Conservation (phyloP, 202 grass and related monocot species). For the Carex sylvatica region DNA sequence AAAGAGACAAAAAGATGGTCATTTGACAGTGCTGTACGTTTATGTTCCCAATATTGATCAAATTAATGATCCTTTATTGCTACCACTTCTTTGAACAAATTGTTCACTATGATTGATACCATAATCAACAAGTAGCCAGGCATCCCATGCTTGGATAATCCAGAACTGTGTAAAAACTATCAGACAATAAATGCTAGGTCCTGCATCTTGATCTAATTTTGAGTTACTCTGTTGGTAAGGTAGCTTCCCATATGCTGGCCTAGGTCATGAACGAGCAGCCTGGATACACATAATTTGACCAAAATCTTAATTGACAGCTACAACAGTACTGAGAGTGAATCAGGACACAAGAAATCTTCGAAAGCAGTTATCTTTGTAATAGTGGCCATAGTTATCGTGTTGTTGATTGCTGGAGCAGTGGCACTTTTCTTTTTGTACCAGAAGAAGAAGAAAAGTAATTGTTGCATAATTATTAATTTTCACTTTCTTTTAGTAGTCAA, state of each 20-base stretch:
- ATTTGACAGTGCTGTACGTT: constrained; percentile 26
- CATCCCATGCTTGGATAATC: background rate
- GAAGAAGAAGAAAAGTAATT: background rate
- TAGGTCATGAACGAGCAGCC: no score
- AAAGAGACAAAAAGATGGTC: constrained; percentile 14
- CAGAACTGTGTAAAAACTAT: background rate
- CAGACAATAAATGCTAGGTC: background rate
- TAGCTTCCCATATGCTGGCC: background rate
- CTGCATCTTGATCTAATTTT: background rate
- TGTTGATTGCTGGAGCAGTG: background rate
- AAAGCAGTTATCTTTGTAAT: background rate
- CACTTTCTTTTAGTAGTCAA: no score
- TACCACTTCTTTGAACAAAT: background rate
- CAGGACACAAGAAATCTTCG: background rate
- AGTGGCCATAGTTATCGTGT: background rate
- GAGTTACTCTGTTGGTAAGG: background rate
- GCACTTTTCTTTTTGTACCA: background rate
- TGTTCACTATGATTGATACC: background rate
- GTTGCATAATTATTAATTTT: background rate
- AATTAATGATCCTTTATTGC: background rate
- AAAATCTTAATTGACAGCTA: background rate
- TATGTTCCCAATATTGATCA: background rate
- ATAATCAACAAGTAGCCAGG: background rate
- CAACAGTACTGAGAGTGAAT: background rate
- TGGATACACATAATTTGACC: background rate